Evolutionary conservation across 2,329 filamentous ascomycete species (phyloP).

Genomic region (Penicillium sp.): DNA sequence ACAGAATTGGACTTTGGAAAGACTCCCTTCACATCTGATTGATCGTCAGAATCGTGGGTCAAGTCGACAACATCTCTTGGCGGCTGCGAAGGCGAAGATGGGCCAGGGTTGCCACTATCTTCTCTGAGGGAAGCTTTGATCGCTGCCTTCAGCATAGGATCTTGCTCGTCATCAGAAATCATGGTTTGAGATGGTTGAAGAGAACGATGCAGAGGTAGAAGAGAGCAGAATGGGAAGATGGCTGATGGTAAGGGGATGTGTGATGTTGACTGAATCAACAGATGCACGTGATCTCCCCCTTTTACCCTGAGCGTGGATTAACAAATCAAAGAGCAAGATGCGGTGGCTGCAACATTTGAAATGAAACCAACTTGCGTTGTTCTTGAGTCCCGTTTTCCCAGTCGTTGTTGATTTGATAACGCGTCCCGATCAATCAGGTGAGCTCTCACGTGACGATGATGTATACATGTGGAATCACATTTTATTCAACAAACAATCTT

Average conservation of each 20-base stretch:
- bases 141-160: slow-evolving; percentile 1
- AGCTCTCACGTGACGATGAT: background rate
- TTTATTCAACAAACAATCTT: too few species aligned
- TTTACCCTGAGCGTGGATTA: background rate
- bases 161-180: background rate
- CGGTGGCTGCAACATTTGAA: background rate
- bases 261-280: background rate
- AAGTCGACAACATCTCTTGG: slow-evolving; percentile 30
- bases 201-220: background rate
- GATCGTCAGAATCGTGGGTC: slow-evolving; percentile 32
- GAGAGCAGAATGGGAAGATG: background rate
- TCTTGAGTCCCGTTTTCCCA: background rate
- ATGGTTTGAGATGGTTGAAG: background rate
- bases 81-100: background rate
- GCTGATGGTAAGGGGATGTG: background rate
- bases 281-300: background rate
- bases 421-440: background rate
- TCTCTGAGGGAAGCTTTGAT: slow-evolving; percentile 7
- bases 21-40: slow-evolving; percentile 24
- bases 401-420: background rate
- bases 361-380: background rate
- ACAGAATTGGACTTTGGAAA: slow-evolving; percentile 31
- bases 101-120: background rate
- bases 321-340: background rate
- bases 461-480: background rate